These are phyloP conservation scores for Lineolata rhizophorae DNA, from an alignment of 495 filamentous ascomycete genomes.

Conservation along the genomic window DNA sequence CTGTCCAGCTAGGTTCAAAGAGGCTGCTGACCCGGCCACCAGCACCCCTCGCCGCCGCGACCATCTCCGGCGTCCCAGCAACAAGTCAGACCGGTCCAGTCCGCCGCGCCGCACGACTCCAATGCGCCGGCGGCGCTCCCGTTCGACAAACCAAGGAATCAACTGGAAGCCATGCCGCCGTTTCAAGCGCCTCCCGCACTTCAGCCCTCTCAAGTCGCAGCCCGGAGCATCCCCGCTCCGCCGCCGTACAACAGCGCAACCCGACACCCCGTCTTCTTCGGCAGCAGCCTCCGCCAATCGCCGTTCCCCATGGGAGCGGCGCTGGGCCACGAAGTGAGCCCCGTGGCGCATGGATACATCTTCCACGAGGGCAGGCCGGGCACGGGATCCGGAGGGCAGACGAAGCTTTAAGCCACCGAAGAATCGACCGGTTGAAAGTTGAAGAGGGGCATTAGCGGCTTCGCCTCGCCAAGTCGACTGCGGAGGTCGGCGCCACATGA, in stretches of 20 bases:
- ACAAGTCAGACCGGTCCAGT: too few species aligned
- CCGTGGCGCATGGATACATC: constrained; percentile 10
- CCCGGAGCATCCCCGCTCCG: background rate
- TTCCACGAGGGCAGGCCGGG: constrained; percentile 7
- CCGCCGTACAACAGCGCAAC: constrained; percentile 15
- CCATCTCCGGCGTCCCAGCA: too few species aligned
- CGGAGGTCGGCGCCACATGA: too few species aligned
- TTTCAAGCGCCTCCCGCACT: constrained; percentile 1
- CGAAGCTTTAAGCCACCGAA: too few species aligned
- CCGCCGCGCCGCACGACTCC: too few species aligned
- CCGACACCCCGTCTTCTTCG: constrained; percentile 22
- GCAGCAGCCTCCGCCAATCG: constrained; percentile 13
- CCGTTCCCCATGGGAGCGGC: constrained; percentile 14
- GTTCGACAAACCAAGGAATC: constrained; percentile 4
- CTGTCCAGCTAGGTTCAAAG: too few species aligned
- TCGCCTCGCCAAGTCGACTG: too few species aligned
- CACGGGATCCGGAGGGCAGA: too few species aligned
- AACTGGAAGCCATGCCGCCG: constrained; percentile 19
- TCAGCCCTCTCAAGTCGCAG: constrained; percentile 1
- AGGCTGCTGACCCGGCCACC: too few species aligned
- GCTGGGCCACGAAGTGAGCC: constrained; percentile 4
- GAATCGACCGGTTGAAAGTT: too few species aligned
- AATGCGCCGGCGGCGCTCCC: background rate
- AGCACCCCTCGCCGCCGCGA: too few species aligned
- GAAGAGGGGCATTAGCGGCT: too few species aligned